Conservation (phyloP, 768 basidiomycete genomes). For the Suillus subluteus region DNA sequence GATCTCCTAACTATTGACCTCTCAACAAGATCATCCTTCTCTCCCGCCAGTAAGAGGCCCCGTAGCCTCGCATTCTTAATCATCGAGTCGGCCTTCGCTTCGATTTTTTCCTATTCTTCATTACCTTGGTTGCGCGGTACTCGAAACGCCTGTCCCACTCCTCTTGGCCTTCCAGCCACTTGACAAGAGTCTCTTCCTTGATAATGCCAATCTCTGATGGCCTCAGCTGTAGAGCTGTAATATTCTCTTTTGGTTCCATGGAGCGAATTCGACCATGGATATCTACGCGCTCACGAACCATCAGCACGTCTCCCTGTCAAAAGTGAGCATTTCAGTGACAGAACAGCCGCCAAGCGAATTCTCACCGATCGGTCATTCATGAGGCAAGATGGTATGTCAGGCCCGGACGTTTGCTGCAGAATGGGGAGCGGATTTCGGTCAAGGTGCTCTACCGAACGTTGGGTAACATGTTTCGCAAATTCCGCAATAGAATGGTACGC, state of each 20-base stretch:
- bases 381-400: not conserved
- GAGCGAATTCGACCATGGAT: constrained; percentile 59
- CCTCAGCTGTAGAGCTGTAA: constrained; percentile 56
- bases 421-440: constrained; percentile 52
- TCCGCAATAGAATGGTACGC: constrained; percentile 62
- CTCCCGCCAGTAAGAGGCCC: constrained; percentile 40
- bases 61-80: constrained; percentile 49
- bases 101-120: constrained; percentile 46
- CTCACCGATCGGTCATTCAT: not conserved
- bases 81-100: constrained; percentile 47
- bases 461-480: constrained; percentile 59
- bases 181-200: constrained; percentile 69
- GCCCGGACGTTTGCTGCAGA: not conserved
- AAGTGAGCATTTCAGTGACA: not conserved
- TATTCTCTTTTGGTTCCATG: constrained; percentile 61
- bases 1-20: constrained; percentile 9
- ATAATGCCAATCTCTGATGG: constrained; percentile 67
- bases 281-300: constrained; percentile 79
- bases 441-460: constrained; percentile 39
- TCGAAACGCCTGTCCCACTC: constrained; percentile 63
- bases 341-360: not conserved
- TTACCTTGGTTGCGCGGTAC: constrained; percentile 42
- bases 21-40: constrained; percentile 1
- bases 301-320: constrained; percentile 32
- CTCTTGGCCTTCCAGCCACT: constrained; percentile 67